A percentile compares a stretch with the other conserved stretches of the same genome.
These are phyloP conservation scores for Silybum marianum DNA, from an alignment of 129 eudicot genomes.

Conservation along the genomic window DNA sequence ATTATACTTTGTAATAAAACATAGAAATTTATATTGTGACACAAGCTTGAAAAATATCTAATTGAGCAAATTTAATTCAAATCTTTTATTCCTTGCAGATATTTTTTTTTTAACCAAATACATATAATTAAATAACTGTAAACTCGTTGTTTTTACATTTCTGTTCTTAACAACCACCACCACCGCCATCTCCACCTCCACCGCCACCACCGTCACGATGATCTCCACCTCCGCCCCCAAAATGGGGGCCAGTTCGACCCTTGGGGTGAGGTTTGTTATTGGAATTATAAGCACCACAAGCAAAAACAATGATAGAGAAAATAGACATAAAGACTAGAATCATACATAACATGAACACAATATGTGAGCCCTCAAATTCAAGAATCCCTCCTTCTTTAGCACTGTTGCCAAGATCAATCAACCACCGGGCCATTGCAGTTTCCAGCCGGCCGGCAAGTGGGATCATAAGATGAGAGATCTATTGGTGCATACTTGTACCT, in stretches of 20 bases:
- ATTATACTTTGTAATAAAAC: too few relatives aligned
- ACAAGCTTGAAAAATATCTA: neutral
- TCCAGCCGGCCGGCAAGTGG: neutral
- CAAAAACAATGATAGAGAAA: conserved; percentile 40
- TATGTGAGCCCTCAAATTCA: conserved; percentile 22
- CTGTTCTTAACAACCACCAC: neutral
- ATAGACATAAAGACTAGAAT: conserved; percentile 32
- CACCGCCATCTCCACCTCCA: neutral
- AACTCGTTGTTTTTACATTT: neutral
- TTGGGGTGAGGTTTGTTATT: neutral
- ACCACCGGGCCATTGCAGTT: neutral
- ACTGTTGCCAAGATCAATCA: neutral
- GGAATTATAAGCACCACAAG: conserved; percentile 23
- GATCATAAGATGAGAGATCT: neutral
- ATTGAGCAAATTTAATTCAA: neutral
- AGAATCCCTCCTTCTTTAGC: neutral
- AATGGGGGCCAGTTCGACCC: neutral
- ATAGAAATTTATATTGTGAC: too few relatives aligned
- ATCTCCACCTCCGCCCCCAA: neutral
- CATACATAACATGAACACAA: conserved; percentile 31
- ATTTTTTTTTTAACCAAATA: neutral
- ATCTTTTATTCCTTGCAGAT: neutral
- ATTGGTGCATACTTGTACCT: neutral
- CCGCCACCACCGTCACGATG: neutral
- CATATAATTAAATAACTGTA: neutral